phyloP scores from a whole-genome alignment of 495 filamentous ascomycete species.

The Xylaria nigripes region DNA sequence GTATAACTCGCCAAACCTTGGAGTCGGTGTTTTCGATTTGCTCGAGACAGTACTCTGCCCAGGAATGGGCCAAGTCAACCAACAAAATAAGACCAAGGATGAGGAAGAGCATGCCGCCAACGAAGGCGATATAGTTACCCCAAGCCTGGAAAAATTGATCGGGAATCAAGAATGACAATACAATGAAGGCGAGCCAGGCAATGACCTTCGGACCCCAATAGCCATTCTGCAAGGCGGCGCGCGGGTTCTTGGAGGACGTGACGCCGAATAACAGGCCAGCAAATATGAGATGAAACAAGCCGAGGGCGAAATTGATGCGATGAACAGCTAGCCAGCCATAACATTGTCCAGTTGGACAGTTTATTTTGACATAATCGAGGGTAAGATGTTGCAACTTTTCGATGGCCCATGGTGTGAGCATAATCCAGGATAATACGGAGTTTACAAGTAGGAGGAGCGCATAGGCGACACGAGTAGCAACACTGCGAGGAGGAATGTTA shows the following conservation, averaged over 20 bases:
- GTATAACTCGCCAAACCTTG: constrained; percentile 67
- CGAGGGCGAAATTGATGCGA: constrained; percentile 94
- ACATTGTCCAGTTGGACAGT: constrained; percentile 82
- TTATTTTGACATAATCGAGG: constrained; percentile 89
- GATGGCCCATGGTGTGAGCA: constrained; percentile 98
- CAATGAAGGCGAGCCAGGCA: constrained; percentile 76
- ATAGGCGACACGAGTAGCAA: constrained; percentile 95
- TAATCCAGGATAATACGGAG: constrained; percentile 94
- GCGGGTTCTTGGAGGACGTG: constrained; percentile 72
- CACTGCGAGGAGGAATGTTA: constrained; percentile 41
- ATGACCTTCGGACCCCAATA: constrained; percentile 75
- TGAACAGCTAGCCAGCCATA: constrained; percentile 95
- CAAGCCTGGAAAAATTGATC: constrained; percentile 92
- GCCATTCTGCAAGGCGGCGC: constrained; percentile 87
- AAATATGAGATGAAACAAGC: constrained; percentile 83
- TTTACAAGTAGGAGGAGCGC: constrained; percentile 93
- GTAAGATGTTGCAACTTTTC: constrained; percentile 88
- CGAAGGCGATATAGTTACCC: constrained; percentile 86
- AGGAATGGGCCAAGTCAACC: constrained; percentile 94
- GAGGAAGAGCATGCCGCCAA: constrained; percentile 88
- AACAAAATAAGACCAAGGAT: constrained; percentile 85
- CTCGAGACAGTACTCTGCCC: constrained; percentile 90
- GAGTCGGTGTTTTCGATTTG: constrained; percentile 91
- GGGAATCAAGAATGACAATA: constrained; percentile 90
- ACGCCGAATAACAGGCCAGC: constrained; percentile 81